Evolutionary conservation across 2,329 filamentous ascomycete species (phyloP), one percentile per base, ranked within the genome.

Genomic region (Pyricularia grisea): DNA sequence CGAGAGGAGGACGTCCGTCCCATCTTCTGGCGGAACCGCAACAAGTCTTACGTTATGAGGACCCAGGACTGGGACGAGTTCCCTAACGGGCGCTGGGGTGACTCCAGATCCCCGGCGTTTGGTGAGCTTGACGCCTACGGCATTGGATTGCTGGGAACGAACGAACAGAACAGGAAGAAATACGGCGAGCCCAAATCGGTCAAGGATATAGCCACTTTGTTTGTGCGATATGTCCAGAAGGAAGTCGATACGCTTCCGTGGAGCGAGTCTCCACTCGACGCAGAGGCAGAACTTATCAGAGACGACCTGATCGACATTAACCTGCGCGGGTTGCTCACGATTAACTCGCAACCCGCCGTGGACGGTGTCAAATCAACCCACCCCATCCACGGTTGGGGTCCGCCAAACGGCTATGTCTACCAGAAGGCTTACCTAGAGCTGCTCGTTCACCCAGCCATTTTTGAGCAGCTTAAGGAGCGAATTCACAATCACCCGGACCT

Each of bases 41-140:
- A 97, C 80, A 93, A 95, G 77, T 97, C 94, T 4, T 99, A 99
- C 75, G 90, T 99, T 69, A 89, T 93, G 69, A 92, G 95, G 69
- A 99, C 95, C 0, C 94, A 97, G 77, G 94, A 97, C 74, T 99
- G 95, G 95, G 95, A 99, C 75, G 95, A 99, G 79, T 99, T 97
- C 75, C 95, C 95, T 69, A 99, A 99, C 83, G 95, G 95, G 65
- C 91, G 95, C 79, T 99, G 95, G 95, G 96, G 95, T 80, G 95
- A 99, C 79, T 94, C 94, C 68, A 88, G 95, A 72, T 98, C 94
- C 70, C 95, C 95, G 71, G 95, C 95, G 67, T 99, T 97, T 76
- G 95, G 95, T 75, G 93, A 97, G 79, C 83, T 98, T 68, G 94
- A 98, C 79, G 90, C 93, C 10, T 98, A 99, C 76, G 94, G 94